These are phyloP conservation scores for Dendrostoma leiphaemia DNA, from an alignment of 2,329 filamentous ascomycete species.

Conservation along the genomic window DNA sequence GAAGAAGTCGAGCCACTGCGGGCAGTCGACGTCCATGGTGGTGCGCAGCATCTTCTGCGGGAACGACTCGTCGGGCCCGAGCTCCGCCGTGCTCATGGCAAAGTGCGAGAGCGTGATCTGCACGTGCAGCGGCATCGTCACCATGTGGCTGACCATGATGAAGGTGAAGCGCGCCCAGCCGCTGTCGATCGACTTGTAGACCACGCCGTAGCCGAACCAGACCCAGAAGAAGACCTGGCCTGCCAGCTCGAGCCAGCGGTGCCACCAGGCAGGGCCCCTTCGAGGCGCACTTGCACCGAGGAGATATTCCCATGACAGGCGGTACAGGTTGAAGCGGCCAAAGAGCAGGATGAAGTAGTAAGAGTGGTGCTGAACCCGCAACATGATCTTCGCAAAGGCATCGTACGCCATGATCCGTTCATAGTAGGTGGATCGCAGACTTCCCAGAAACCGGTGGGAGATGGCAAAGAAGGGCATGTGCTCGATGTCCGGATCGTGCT, in stretches of 20 bases:
- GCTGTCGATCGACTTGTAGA: conserved; percentile 71
- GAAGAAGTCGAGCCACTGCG: conserved; percentile 83
- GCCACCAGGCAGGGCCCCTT: conserved; percentile 79
- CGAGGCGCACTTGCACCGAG: conserved; percentile 67
- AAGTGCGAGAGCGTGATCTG: conserved; percentile 93
- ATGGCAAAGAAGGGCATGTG: conserved; percentile 88
- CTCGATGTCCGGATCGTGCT: conserved; percentile 94
- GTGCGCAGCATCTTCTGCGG: conserved; percentile 88
- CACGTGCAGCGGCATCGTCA: conserved; percentile 78
- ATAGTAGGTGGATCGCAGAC: conserved; percentile 78
- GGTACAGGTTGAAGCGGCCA: conserved; percentile 85
- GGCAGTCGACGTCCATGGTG: conserved; percentile 91
- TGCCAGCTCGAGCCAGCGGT: conserved; percentile 73
- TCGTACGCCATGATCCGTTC: conserved; percentile 79
- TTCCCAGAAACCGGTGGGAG: conserved; percentile 75
- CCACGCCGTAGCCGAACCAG: conserved; percentile 80
- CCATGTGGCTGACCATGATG: conserved; percentile 75
- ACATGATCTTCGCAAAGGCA: conserved; percentile 63
- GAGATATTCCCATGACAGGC: conserved; percentile 76
- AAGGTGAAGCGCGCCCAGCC: conserved; percentile 69
- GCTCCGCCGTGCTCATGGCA: conserved; percentile 86
- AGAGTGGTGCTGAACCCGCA: conserved; percentile 74
- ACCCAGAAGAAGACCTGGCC: conserved; percentile 82
- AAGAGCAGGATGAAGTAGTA: conserved; percentile 82
- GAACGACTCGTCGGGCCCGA: conserved; percentile 82